Conservation (phyloP, 257 asterid genomes). For the Solanum ahanhuiri region DNA sequence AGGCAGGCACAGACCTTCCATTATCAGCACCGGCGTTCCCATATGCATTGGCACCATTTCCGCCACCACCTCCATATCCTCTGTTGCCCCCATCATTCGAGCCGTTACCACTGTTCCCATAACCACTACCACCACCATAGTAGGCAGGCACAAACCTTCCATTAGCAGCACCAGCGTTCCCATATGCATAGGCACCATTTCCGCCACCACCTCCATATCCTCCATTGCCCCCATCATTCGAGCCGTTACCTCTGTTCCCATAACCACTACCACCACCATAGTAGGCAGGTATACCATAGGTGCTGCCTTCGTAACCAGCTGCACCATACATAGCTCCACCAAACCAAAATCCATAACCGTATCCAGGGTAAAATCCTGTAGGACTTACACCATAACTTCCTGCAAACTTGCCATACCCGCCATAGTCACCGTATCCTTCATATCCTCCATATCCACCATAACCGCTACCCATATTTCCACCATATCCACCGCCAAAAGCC, state of each 20-base stretch:
- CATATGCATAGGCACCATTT: not conserved
- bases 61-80: too few species aligned
- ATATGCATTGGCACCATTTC: too few species aligned
- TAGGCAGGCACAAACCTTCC: too few species aligned
- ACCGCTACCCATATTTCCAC: conserved; percentile 71
- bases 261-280: conserved; percentile 36
- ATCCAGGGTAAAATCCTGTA: conserved; percentile 60
- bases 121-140: too few species aligned
- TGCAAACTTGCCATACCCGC: conserved; percentile 55
- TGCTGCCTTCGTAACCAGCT: conserved; percentile 65
- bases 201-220: conserved; percentile 15
- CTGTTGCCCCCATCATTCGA: too few species aligned
- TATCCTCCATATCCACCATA: conserved; percentile 55
- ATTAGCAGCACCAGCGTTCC: conserved; percentile 25
- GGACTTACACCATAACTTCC: conserved; percentile 59
- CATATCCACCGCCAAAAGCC: conserved; percentile 57
- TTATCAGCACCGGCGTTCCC: too few species aligned
- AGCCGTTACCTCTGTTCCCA: conserved; percentile 14
- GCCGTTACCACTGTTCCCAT: too few species aligned
- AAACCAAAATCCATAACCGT: conserved; percentile 78
- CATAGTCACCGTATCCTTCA: conserved; percentile 40
- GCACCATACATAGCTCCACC: conserved; percentile 84
- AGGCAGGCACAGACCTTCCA: conserved; percentile 18
- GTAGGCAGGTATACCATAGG: conserved; percentile 46
- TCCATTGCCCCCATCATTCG: not conserved